These are phyloP conservation scores for Gentiana macrophylla DNA, from an alignment of 257 asterid species.

Conservation along the genomic window DNA sequence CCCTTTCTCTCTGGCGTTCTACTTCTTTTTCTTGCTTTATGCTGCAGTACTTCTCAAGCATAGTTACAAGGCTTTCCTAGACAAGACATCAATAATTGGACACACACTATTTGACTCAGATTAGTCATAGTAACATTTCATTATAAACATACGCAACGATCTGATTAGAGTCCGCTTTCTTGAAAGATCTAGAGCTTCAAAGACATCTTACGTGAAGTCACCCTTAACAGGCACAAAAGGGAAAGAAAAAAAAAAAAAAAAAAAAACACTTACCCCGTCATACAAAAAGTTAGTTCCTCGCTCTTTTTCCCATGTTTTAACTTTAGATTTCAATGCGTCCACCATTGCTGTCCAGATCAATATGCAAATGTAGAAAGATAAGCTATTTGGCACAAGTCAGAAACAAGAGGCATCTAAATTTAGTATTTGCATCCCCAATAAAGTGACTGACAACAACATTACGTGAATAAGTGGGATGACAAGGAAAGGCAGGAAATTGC, in stretches of 20 bases:
- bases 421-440: too few relatives aligned
- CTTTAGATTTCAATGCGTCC: constrained; percentile 52
- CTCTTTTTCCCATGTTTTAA: constrained; percentile 68
- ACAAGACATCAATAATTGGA: background rate
- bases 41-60: constrained; percentile 60
- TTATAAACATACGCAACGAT: too few relatives aligned
- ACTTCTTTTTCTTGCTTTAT: constrained; percentile 62
- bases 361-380: background rate
- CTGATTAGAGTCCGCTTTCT: too few relatives aligned
- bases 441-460: too few relatives aligned
- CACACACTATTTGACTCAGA: background rate
- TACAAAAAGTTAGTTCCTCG: constrained; percentile 57
- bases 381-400: background rate
- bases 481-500: too few relatives aligned
- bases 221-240: too few relatives aligned
- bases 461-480: too few relatives aligned
- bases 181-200: too few relatives aligned
- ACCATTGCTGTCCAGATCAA: constrained; percentile 44
- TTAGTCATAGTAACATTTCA: too few relatives aligned
- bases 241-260: too few relatives aligned
- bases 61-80: constrained; percentile 61
- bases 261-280: constrained; percentile 53
- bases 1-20: constrained; percentile 80
- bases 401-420: too few relatives aligned
- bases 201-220: too few relatives aligned